Base-by-base conservation (phyloP, 2,329 filamentous ascomycete species). In the Capronia americana region DNA sequence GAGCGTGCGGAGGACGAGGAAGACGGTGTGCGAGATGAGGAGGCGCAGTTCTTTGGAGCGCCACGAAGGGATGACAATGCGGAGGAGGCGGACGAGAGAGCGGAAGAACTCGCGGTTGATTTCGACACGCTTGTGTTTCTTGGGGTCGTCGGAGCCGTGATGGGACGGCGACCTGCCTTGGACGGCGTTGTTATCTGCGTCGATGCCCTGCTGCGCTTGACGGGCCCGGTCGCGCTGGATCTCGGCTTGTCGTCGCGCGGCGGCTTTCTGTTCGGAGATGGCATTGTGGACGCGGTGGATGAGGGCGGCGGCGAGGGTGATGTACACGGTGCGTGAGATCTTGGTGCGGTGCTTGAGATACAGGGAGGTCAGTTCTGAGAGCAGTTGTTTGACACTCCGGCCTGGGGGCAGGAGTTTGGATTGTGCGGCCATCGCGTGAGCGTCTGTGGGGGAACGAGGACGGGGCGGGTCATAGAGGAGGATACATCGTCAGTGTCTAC, bases 1-100 rank as follows among this genome's bases (percentile, higher is more conserved):
- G 75, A 99, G 81, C 0, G 95, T 98, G 73, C 95, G 84, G 67
- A 97, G 78, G 23, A 99, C 90, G 72, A 99, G 81, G 77, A 99
- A 99, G 73, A 98, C 88, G 75, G 90, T 97, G 77, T 99, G 95
- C 79, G 92, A 96, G 73, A 94, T 84, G 65, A 99, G 82, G 73
- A 99, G 81, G 70, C 93, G 83, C 34, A 94, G 84, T 82, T 99
- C 95, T 77, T 93, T 93, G 79, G 91, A 96, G 75, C 87, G 86
- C 90, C 92, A 96, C 55, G 93, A 91, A 0, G 95, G 95, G 69
- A 99, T 89, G 56, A 96, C 93, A 75, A 99, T 96, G 77, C 85
- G 88, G 71, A 97, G 77, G 74, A 99, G 80, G 46, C 90, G 85
- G 71, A 95, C 81, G 72, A 99, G 79, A 67, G 90, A 92, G 71